Percentiles rank a stretch among this genome's conserved stretches.
These are phyloP conservation scores for Verticillium alfalfae DNA, from an alignment of 2,329 filamentous ascomycete species.

Conservation along the genomic window DNA sequence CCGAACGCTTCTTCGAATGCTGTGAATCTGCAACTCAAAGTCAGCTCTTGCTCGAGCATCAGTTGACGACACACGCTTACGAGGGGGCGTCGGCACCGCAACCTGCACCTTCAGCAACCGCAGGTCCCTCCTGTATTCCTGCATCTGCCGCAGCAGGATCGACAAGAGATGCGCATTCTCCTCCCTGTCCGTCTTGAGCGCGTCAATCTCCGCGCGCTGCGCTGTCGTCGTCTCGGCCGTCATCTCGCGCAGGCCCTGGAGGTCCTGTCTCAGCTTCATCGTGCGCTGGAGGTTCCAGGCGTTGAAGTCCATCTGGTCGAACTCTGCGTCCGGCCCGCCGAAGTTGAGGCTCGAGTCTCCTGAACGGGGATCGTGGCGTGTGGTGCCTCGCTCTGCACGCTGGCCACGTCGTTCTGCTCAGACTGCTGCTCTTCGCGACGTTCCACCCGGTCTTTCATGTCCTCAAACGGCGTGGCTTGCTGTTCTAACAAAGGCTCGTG, in stretches of 20 bases:
- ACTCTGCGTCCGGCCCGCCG: neutral
- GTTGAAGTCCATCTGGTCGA: neutral
- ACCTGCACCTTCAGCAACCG: neutral
- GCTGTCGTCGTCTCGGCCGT: neutral
- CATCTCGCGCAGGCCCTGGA: neutral
- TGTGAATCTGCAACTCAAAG: neutral
- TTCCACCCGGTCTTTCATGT: neutral
- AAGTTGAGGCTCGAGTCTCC: neutral
- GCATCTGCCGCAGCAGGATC: neutral
- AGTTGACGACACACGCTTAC: neutral
- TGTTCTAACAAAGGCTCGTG: too few species aligned
- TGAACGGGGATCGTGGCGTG: too few species aligned
- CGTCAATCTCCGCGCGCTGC: neutral
- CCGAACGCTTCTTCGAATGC: too few species aligned
- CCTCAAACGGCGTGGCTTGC: neutral
- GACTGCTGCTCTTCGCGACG: neutral
- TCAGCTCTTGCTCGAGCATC: neutral
- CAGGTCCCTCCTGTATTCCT: neutral
- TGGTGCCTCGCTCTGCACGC: neutral
- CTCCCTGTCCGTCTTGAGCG: neutral
- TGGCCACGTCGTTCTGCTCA: neutral
- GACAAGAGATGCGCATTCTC: neutral
- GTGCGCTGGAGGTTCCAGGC: neutral
- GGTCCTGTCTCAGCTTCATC: neutral
- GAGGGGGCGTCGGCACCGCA: neutral